phyloP scores from a whole-genome alignment of 225 moss, liverwort and hornwort species.

The Marchantia paleacea region DNA sequence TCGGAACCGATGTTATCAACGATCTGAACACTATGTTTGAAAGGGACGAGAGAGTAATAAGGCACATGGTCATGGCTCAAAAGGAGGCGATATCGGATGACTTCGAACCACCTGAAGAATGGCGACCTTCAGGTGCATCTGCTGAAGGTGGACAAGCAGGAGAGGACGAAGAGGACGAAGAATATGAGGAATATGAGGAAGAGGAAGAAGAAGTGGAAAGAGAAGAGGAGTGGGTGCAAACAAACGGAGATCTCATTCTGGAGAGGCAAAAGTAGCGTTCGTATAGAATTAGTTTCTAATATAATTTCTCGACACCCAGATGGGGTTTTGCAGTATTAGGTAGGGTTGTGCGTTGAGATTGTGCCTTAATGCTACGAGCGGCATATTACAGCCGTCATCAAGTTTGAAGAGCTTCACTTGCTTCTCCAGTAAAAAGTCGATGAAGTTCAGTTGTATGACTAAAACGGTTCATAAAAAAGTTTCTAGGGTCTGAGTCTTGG shows the following conservation, averaged over 20 bases:
- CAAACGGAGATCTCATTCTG: slow-evolving; percentile 29
- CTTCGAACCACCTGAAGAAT: slow-evolving; percentile 65
- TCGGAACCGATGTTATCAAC: slow-evolving; percentile 62
- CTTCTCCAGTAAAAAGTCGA: too few relatives aligned
- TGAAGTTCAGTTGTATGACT: too few relatives aligned
- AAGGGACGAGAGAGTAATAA: slow-evolving; percentile 85
- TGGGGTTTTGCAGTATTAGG: neutral
- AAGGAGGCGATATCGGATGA: slow-evolving; percentile 61
- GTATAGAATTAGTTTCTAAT: neutral
- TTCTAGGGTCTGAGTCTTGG: too few relatives aligned
- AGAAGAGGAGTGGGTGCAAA: slow-evolving; percentile 37
- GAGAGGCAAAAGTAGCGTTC: slow-evolving; percentile 16
- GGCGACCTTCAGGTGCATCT: slow-evolving; percentile 34
- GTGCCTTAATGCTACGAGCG: neutral
- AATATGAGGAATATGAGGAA: slow-evolving; percentile 41
- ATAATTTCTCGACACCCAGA: neutral
- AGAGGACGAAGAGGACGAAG: slow-evolving; percentile 37
- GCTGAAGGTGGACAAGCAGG: slow-evolving; percentile 48
- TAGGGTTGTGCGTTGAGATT: neutral
- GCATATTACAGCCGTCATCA: neutral
- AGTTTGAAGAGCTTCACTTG: too few relatives aligned
- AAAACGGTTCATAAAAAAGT: too few relatives aligned
- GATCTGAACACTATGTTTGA: slow-evolving; percentile 71
- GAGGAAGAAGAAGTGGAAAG: slow-evolving; percentile 37
- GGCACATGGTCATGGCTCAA: slow-evolving; percentile 78